Conservation (phyloP, 139 green algal genomes). For the Astrephomene gubernaculifera region DNA sequence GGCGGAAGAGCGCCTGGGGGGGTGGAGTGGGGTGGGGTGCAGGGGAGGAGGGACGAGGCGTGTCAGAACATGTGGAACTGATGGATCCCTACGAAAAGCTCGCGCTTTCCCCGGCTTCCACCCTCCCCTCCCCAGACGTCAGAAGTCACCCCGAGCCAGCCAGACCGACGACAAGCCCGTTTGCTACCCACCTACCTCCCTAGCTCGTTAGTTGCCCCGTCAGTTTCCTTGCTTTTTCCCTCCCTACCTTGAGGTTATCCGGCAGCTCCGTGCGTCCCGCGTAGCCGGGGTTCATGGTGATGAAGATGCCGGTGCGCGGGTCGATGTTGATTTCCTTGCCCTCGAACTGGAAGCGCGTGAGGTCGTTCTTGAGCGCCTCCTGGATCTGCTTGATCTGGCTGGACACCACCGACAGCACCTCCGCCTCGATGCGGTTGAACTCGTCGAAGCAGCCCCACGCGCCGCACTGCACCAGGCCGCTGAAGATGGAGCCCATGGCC, state of each 20-base stretch:
- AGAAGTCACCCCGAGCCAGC: no score
- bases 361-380: constrained; percentile 89
- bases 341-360: constrained; percentile 89
- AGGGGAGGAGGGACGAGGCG: no score
- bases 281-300: constrained; percentile 93
- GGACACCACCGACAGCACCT: constrained; percentile 81
- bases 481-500: constrained; percentile 89
- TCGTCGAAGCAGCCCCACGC: constrained; percentile 93
- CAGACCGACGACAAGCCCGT: no score
- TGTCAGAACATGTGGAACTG: no score
- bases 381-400: constrained; percentile 73
- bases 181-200: no score
- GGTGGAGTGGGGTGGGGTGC: constrained; percentile 6
- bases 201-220: no score
- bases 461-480: constrained; percentile 85
- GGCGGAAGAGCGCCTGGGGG: constrained; percentile 84
- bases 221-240: background rate
- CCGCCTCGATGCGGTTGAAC: constrained; percentile 91
- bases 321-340: constrained; percentile 84
- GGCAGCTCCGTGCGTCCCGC: constrained; percentile 85
- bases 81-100: no score
- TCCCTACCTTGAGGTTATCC: constrained; percentile 58
- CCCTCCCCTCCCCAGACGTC: no score
- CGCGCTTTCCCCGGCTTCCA: no score
- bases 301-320: constrained; percentile 85